These are phyloP conservation scores for Neurospora sp. DNA, from an alignment of 495 filamentous ascomycete genomes.

Conservation along the genomic window DNA sequence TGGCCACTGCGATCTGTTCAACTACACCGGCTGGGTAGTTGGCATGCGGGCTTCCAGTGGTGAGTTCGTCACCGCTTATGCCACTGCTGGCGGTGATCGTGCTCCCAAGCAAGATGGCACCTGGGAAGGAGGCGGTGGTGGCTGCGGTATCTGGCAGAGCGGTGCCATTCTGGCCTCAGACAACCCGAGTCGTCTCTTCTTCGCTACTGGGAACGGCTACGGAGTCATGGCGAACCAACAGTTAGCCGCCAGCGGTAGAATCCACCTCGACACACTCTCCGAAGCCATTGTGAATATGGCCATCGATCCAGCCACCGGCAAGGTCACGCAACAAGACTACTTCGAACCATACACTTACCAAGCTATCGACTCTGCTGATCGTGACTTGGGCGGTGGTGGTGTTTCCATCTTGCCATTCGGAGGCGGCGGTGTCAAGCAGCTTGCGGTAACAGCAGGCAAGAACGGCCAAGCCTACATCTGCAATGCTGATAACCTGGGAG, in stretches of 20 bases:
- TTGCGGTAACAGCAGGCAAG: constrained; percentile 25
- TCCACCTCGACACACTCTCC: constrained; percentile 10
- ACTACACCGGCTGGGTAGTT: constrained; percentile 21
- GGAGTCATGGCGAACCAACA: constrained; percentile 8
- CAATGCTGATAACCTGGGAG: constrained; percentile 30
- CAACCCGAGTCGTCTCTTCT: constrained; percentile 11
- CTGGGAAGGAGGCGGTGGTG: constrained; percentile 12
- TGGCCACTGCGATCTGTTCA: constrained; percentile 24
- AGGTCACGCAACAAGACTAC: constrained; percentile 24
- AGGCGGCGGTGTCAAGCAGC: constrained; percentile 15
- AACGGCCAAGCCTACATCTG: constrained; percentile 27
- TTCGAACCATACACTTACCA: constrained; percentile 12
- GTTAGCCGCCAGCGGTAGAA: constrained; percentile 2
- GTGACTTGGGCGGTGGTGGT: constrained; percentile 8
- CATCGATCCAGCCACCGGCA: constrained; percentile 14
- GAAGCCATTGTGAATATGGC: constrained; percentile 22
- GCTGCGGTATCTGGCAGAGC: constrained; percentile 10
- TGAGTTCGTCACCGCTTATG: constrained; percentile 4
- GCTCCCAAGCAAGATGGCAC: constrained; percentile 13
- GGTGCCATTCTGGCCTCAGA: constrained; percentile 14
- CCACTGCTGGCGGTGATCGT: constrained; percentile 4
- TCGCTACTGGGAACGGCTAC: constrained; percentile 4
- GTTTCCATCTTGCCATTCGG: constrained; percentile 24
- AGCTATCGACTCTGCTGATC: constrained; percentile 5
- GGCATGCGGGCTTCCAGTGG: constrained; percentile 15